Percentiles rank a stretch among this genome's conserved stretches.
Evolutionary conservation across 345 rosid species (phyloP).

Genomic region (Brassica juncea): DNA sequence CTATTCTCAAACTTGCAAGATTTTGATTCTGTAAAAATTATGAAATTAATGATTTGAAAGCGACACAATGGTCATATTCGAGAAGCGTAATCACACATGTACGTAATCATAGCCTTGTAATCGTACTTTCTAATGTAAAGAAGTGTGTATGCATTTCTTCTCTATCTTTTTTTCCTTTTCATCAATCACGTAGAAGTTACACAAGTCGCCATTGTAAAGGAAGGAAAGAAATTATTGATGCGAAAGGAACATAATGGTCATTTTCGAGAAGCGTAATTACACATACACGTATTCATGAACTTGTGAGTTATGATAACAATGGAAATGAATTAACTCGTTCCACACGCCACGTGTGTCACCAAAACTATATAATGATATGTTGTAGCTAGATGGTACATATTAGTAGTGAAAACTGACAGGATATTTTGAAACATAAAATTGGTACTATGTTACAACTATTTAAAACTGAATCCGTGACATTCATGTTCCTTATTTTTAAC

Average conservation of each 20-base stretch:
- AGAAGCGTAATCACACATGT: neutral
- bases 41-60: neutral
- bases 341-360: conserved; percentile 5
- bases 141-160: neutral
- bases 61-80: neutral
- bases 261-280: neutral
- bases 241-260: conserved; percentile 9
- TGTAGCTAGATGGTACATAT: neutral
- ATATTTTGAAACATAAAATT: neutral
- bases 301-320: neutral
- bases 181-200: neutral
- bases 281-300: neutral
- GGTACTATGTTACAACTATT: neutral
- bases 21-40: neutral
- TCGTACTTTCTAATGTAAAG: neutral
- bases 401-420: neutral
- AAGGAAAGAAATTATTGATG: neutral
- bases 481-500: neutral
- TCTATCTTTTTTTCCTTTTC: neutral
- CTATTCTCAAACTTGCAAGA: neutral
- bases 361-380: neutral
- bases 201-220: neutral
- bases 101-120: neutral
- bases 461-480: neutral
- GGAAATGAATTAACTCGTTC: neutral